Base-by-base conservation (phyloP, 352 stramenopile species). In the Phytophthora pseudosyringae region DNA sequence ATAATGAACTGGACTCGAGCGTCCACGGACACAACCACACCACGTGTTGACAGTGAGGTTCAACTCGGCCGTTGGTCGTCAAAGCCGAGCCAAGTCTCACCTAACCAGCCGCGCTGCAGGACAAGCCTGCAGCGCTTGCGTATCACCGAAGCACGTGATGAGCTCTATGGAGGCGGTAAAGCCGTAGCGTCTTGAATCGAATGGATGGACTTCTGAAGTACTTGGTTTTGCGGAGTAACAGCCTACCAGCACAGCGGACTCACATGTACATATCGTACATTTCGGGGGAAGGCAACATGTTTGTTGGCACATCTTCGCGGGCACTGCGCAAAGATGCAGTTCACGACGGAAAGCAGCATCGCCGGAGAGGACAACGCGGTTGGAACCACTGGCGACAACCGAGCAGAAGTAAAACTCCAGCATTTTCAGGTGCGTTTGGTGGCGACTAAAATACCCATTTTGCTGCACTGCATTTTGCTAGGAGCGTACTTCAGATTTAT, bases 61-160 rank as follows among this genome's bases (percentile, higher is more conserved):
- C 56, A 62, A 67, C 55, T 64, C 33, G 55, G 40, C 39, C 38
- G 11, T 52, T 44, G 32, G 29, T 31, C 29, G 13, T 53, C 60
- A 69, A 64, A 64, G 52, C 43, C 52, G 46, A 61, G 55, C 49
- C 51, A 64, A 53, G 58, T 60, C 52, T 69, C 59, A 65, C 65
- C 59, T 69, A 73, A 73, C 53, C 65, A 73, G 50, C 48, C 64
- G 45, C 43, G 48, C 31, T 67, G 47, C 48, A 67, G 10, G 31
- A 35, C 31, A 35, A 11, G 48, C 39, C 9, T 38, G 18, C 25
- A 50, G 13, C 2, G 15, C 21, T 56, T 55, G 47, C 31, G 54
- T 40, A 15, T 54, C 33, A 50, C 25, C 29, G 43, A 32, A 28
- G 56, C 25, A 15, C n/a, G 9, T 15, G 16, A 35, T 46, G 32